phyloP scores from a whole-genome alignment of 495 filamentous ascomycete genomes.

The Aspergillus egyptiacus region DNA sequence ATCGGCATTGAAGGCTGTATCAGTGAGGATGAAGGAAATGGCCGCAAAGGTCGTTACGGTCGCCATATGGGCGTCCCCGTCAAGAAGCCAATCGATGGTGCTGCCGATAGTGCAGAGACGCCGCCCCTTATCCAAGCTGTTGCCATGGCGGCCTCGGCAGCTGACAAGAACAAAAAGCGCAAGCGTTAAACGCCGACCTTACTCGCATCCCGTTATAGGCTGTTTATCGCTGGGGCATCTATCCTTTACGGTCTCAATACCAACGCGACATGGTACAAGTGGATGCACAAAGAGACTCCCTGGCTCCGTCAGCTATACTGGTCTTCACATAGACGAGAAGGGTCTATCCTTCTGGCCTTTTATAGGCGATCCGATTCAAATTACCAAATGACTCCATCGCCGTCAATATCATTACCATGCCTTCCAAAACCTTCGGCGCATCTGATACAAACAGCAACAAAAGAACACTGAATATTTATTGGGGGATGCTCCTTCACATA shows the following conservation, averaged over 20 bases:
- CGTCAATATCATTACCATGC: constrained; percentile 7
- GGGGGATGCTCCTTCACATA: constrained; percentile 1
- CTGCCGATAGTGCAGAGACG: constrained; percentile 23
- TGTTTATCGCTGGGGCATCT: not conserved
- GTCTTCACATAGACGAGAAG: constrained; percentile 13
- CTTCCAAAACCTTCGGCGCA: not conserved
- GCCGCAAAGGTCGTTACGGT: constrained; percentile 91
- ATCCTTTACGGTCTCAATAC: not conserved
- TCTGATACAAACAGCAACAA: not conserved
- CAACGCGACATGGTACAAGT: not conserved
- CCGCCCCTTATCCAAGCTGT: constrained; percentile 31
- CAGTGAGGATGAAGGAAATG: constrained; percentile 95
- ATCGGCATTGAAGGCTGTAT: constrained; percentile 87
- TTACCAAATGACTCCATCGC: not conserved
- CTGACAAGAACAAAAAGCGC: constrained; percentile 65
- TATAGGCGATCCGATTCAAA: not conserved
- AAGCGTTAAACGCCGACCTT: constrained; percentile 48
- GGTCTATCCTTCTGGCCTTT: constrained; percentile 4
- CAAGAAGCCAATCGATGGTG: constrained; percentile 55
- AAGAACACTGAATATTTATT: not conserved
- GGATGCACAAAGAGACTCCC: not conserved
- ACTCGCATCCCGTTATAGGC: not conserved
- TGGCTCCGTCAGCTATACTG: constrained; percentile 1
- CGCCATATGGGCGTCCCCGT: constrained; percentile 94
- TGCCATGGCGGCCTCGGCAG: constrained; percentile 24